phyloP scores from a whole-genome alignment of 108 stramenopile genomes.

The Epithemia pelagica region DNA sequence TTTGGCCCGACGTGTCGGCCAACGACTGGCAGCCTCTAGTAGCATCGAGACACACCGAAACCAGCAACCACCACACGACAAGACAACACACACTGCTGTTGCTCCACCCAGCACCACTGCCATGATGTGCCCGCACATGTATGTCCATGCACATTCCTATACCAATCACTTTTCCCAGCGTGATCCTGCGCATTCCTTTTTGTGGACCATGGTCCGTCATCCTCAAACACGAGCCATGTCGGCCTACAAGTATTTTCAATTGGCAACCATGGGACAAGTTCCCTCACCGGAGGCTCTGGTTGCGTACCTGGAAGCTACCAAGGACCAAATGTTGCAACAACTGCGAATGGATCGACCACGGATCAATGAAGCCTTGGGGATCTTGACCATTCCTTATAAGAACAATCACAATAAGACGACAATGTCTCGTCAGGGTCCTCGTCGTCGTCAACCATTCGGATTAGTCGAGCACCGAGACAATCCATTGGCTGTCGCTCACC shows the following conservation, averaged over 20 bases:
- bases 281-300: neutral
- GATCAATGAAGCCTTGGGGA: neutral
- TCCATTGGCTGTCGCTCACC: conserved; percentile 1
- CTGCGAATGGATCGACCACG: conserved; percentile 2
- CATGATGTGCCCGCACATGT: neutral
- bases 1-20: conserved; percentile 5
- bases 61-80: neutral
- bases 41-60: neutral
- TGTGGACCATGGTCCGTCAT: conserved; percentile 41
- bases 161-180: neutral
- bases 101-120: no score
- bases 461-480: neutral
- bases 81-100: neutral
- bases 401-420: neutral
- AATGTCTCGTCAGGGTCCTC: neutral
- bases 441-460: neutral
- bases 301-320: neutral
- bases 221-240: conserved; percentile 27
- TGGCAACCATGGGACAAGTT: neutral
- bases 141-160: neutral
- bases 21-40: neutral
- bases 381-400: neutral
- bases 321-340: neutral
- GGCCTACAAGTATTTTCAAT: neutral
- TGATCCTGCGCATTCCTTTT: neutral